phyloP scores from a whole-genome alignment of 306 rosid genomes.

The Ochetophila trinervis region DNA sequence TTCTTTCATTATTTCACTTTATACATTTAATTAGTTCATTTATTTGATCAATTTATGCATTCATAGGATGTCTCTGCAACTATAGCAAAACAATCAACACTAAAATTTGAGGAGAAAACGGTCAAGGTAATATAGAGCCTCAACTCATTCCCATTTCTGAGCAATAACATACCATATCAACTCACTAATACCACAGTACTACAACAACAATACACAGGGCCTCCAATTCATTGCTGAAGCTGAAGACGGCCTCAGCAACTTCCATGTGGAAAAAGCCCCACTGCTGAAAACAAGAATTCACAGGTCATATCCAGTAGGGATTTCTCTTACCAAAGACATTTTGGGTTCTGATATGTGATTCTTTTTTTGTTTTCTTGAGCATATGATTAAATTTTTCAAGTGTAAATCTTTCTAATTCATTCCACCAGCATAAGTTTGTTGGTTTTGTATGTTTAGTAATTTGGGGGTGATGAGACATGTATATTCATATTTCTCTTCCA shows the following conservation, averaged over 20 bases:
- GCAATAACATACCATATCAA: not conserved
- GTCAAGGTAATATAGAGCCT: slow-evolving; percentile 35
- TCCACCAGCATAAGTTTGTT: too few species aligned
- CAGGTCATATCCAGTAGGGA: slow-evolving; percentile 44
- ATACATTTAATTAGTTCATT: not conserved
- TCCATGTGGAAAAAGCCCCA: slow-evolving; percentile 20
- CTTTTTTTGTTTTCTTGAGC: not conserved
- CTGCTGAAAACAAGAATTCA: slow-evolving; percentile 36
- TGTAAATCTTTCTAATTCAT: too few species aligned
- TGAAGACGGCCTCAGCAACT: slow-evolving; percentile 14
- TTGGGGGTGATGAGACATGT: too few species aligned
- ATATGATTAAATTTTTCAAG: too few species aligned
- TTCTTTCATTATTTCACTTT: not conserved
- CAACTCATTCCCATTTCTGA: not conserved
- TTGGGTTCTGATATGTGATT: slow-evolving; percentile 20
- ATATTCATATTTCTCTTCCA: too few species aligned
- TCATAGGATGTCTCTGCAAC: slow-evolving; percentile 36
- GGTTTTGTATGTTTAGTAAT: too few species aligned
- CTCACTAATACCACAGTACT: not conserved
- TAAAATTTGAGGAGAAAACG: slow-evolving; percentile 34
- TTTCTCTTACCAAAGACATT: slow-evolving; percentile 29
- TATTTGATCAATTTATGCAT: not conserved
- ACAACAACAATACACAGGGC: slow-evolving; percentile 38
- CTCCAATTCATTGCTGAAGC: slow-evolving; percentile 47
- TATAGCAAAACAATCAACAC: slow-evolving; percentile 28